Evolutionary conservation across 2,329 filamentous ascomycete genomes (phyloP).

Genomic region (Fusarium acutatum): DNA sequence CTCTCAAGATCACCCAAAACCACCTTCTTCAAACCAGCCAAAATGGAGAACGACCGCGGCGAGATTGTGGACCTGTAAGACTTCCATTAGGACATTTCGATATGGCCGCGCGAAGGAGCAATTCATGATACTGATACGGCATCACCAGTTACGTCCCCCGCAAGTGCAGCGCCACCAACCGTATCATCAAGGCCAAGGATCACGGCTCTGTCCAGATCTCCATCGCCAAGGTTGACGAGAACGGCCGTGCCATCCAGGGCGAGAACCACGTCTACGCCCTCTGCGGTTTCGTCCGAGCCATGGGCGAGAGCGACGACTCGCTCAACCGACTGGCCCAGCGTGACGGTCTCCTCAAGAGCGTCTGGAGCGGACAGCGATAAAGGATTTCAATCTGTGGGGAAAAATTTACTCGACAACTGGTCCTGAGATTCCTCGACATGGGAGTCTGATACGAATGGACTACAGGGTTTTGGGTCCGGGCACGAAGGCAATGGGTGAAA

Average conservation of each 20-base stretch:
- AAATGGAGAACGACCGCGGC: constrained; percentile 99
- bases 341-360: constrained; percentile 95
- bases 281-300: constrained; percentile 95
- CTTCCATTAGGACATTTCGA: constrained; percentile 28
- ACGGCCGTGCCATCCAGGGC: constrained; percentile 89
- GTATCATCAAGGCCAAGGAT: constrained; percentile 99
- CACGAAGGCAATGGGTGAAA: constrained; percentile 52
- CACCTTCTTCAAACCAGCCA: constrained; percentile 54
- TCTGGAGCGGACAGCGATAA: constrained; percentile 84
- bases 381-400: constrained; percentile 31
- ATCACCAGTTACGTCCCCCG: constrained; percentile 87
- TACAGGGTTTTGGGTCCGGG: constrained; percentile 47
- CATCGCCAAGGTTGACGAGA: constrained; percentile 98
- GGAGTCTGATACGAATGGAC: constrained; percentile 40
- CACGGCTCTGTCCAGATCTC: constrained; percentile 98
- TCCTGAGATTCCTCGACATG: constrained; percentile 37
- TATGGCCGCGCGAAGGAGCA: constrained; percentile 23
- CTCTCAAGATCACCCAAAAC: constrained; percentile 43
- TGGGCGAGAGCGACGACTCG: constrained; percentile 97
- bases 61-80: constrained; percentile 99
- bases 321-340: constrained; percentile 95
- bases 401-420: constrained; percentile 39
- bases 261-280: constrained; percentile 98
- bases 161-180: constrained; percentile 99
- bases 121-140: constrained; percentile 41